These are phyloP conservation scores for Pseudogymnoascus sp. DNA, from an alignment of 2,329 filamentous ascomycete species.

Conservation along the genomic window DNA sequence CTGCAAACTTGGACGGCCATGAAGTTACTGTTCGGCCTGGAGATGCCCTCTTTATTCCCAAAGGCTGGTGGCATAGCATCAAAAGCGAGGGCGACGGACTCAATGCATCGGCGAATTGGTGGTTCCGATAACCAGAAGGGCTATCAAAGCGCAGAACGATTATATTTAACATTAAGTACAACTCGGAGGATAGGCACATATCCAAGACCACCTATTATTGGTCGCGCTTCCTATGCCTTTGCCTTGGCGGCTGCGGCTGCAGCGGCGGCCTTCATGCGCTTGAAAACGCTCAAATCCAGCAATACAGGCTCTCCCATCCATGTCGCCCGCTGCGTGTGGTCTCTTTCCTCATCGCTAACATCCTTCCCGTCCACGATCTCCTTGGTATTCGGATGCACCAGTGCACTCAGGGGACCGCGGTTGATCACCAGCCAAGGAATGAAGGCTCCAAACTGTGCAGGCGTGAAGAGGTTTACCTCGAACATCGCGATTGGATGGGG, in stretches of 20 bases:
- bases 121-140: constrained; percentile 55
- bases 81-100: constrained; percentile 48
- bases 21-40: constrained; percentile 50
- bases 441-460: constrained; percentile 83
- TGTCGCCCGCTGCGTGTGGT: constrained; percentile 45
- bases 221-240: neutral
- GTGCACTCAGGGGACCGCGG: constrained; percentile 67
- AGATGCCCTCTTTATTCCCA: constrained; percentile 71
- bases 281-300: constrained; percentile 49
- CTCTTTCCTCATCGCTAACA: constrained; percentile 24
- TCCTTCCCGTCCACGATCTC: constrained; percentile 35
- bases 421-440: constrained; percentile 78
- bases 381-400: constrained; percentile 74
- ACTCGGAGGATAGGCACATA: neutral
- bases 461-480: constrained; percentile 81
- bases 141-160: neutral
- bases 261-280: constrained; percentile 18
- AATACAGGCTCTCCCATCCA: constrained; percentile 66
- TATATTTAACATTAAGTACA: neutral
- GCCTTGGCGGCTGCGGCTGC: neutral
- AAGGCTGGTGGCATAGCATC: constrained; percentile 83
- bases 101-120: constrained; percentile 56
- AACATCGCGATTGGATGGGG: constrained; percentile 86
- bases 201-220: neutral
- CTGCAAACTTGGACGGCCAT: constrained; percentile 12